Evolutionary conservation across 2,329 filamentous ascomycete species (phyloP), one percentile per base, ranked within the genome.

Genomic region (Cordyceps cateniannulata): DNA sequence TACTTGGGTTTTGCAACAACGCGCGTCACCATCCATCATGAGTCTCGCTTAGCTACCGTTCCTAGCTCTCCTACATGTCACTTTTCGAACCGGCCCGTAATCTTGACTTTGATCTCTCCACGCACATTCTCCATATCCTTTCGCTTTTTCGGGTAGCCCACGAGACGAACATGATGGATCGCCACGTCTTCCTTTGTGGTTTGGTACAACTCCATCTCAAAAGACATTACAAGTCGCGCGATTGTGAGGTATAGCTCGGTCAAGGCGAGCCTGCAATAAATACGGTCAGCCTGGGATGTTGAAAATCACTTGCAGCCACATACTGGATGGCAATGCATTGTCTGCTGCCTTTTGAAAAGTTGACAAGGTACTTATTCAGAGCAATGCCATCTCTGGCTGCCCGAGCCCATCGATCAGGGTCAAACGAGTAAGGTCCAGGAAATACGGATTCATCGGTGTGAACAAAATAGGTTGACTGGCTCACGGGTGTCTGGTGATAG

Each of bases 131-230:
- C 22, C 14, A 18, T n/a, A 7, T 8, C 25, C 22, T 25, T 53
- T 1, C n/a, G 6, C 8, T 42, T 25, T 12, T 27, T 53, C 5
- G 51, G 51, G 7, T 24, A 42, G 16, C 35, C 35, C 5, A 27
- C 16, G 22, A 53, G 14, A 16, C 51, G 51, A 10, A 24, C 35
- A 42, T 53, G 24, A 14, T 53, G 51, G n/a, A 53, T 42, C 2
- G 7, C 1, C 6, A 53, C 22, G 25, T 42, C 51, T 61, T 50
- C 25, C 22, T 57, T 38, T 16, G 61, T 62, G 8, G 65, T 68
- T 14, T 64, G 55, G 25, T 61, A 52, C 9, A 67, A 45, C 10
- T 68, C 63, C 44, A 67, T 44, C 25, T 68, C 65, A 58, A 67
- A 67, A 14, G n/a, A 20, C 52, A 51, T 45, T 18, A 63, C 61